phyloP scores from a whole-genome alignment of 495 filamentous ascomycete genomes.

The Lophium mytilinum region DNA sequence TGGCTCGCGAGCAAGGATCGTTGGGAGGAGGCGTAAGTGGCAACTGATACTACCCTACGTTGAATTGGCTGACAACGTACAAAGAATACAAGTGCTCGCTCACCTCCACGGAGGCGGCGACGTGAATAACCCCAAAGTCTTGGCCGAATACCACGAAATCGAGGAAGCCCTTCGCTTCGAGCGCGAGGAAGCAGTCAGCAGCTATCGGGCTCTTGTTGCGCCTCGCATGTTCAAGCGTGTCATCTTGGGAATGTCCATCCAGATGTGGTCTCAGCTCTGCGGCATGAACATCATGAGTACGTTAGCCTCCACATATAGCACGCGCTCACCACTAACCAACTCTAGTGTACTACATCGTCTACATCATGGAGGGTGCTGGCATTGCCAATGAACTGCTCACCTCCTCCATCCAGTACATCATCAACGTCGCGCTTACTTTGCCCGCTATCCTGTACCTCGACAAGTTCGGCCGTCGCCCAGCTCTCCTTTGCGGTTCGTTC shows the following conservation, averaged over 20 bases:
- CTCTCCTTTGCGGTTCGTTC: slow-evolving; percentile 27
- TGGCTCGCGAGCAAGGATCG: slow-evolving; percentile 68
- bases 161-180: slow-evolving; percentile 56
- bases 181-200: slow-evolving; percentile 47
- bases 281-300: slow-evolving; percentile 68
- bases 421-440: slow-evolving; percentile 61
- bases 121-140: slow-evolving; percentile 52
- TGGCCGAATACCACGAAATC: slow-evolving; percentile 59
- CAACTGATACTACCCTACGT: background rate
- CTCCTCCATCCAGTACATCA: slow-evolving; percentile 69
- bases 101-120: slow-evolving; percentile 57
- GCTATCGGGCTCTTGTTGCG: slow-evolving; percentile 50
- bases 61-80: background rate
- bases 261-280: slow-evolving; percentile 68
- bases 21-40: slow-evolving; percentile 58
- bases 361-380: slow-evolving; percentile 62
- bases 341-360: slow-evolving; percentile 59
- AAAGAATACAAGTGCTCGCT: slow-evolving; percentile 47
- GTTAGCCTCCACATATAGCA: background rate
- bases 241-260: slow-evolving; percentile 61
- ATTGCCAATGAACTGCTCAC: slow-evolving; percentile 58
- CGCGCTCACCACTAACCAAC: slow-evolving; percentile 22
- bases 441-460: slow-evolving; percentile 45
- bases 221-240: slow-evolving; percentile 61
- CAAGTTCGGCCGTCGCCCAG: slow-evolving; percentile 23